Evolutionary conservation across 2,329 filamentous ascomycete species (phyloP), one percentile per base, ranked within the genome.

Genomic region (Ophiostoma ips): DNA sequence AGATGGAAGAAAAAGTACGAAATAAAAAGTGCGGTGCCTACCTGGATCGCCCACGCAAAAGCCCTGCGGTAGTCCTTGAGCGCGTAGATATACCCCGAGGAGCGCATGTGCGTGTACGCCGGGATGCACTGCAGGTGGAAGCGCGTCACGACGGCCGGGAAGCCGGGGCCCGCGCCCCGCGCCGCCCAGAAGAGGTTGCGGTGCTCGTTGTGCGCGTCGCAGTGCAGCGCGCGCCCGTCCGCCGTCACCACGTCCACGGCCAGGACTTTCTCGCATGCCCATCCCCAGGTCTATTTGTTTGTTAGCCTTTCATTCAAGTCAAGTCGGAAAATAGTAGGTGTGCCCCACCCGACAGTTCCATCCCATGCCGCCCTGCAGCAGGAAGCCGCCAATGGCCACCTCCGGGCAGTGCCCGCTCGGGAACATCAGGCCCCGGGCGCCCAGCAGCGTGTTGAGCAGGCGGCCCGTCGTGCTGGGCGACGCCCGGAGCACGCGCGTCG

Each of bases 331-430:
- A 16, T 11, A 38, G 2, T 5, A 48, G 36, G 9, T 16, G n/a
- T n/a, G n/a, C n/a, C n/a, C n/a, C n/a, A 50, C 40, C 45, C 68
- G 70, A 55, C 70, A 75, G 55, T 75, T 76, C 74, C 74, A 78
- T 0, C 74, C 74, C 71, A 77, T 76, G 1, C 74, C 74, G 0
- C 74, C 75, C 55, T 76, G 73, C 13, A 78, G 58, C 19, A 77
- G 57, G 53, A 76, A 77, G 0, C 74, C 74, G 0, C 73, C 73
- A n/a, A 77, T 56, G 9, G 71, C 74, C 16, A 77, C 74, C 58
- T 76, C 72, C 0, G 73, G 73, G 57, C 73, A 77, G 58, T 77
- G 75, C 0, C 74, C 75, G 1, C 71, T 72, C 0, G 66, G 64
- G 55, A 77, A 77, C 62, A 76, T 66, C 34, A 67, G 60, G 0